phyloP scores from a whole-genome alignment of 208 protist genomes.

The Crithidia thermophila region DNA sequence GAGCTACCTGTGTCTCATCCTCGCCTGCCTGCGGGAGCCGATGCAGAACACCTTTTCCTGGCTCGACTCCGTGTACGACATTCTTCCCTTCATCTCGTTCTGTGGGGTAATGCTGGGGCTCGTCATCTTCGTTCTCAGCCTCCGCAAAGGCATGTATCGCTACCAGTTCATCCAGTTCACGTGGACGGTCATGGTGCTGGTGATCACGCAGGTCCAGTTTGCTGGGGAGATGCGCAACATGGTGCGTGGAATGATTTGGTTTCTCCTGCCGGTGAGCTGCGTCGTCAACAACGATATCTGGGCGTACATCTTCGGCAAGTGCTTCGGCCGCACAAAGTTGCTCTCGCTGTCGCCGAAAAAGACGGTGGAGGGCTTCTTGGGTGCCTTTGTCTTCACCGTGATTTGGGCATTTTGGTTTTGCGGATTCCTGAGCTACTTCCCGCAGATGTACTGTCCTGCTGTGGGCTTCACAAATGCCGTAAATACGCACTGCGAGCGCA shows the following conservation, averaged over 20 bases:
- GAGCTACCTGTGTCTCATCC: slow-evolving; percentile 44
- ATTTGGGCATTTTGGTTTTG: slow-evolving; percentile 92
- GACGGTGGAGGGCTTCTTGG: slow-evolving; percentile 92
- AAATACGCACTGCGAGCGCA: slow-evolving; percentile 55
- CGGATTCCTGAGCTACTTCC: slow-evolving; percentile 86
- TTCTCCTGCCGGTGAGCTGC: slow-evolving; percentile 87
- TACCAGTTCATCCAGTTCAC: slow-evolving; percentile 94
- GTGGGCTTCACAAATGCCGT: slow-evolving; percentile 64
- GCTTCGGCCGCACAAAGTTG: slow-evolving; percentile 87
- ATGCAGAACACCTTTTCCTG: slow-evolving; percentile 64
- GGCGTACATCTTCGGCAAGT: slow-evolving; percentile 91
- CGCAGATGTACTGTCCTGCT: slow-evolving; percentile 88
- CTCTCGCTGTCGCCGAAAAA: slow-evolving; percentile 92
- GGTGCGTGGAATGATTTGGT: slow-evolving; percentile 93
- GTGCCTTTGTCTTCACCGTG: slow-evolving; percentile 90
- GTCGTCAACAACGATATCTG: slow-evolving; percentile 93
- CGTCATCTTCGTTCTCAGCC: slow-evolving; percentile 86
- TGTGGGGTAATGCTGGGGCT: slow-evolving; percentile 70
- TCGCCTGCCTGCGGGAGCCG: slow-evolving; percentile 57
- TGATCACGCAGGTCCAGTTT: slow-evolving; percentile 73
- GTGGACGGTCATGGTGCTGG: slow-evolving; percentile 87
- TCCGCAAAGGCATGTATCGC: slow-evolving; percentile 88
- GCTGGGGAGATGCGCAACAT: slow-evolving; percentile 79
- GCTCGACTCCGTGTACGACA: slow-evolving; percentile 47
- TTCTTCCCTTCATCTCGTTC: slow-evolving; percentile 73